Base-by-base conservation (phyloP, 2,329 filamentous ascomycete genomes). In the Cyclaneusma minus region DNA sequence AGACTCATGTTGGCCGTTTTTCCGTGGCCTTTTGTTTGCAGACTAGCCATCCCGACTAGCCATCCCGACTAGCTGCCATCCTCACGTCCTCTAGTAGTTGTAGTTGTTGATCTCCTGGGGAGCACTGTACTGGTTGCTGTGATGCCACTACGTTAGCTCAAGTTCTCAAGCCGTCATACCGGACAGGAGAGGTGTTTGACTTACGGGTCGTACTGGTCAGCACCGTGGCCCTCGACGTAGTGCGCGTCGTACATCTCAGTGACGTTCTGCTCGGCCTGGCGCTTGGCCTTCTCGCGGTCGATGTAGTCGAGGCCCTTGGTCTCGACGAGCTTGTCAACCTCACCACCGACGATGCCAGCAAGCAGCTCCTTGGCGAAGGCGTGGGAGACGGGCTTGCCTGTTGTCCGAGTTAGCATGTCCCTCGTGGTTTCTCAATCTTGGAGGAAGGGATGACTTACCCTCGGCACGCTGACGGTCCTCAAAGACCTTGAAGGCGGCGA, bases 401-500 rank as follows among this genome's bases (percentile, higher is more conserved):
- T n/a, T n/a, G n/a, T 20, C 16, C 1, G 14, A 27, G 7, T 13
- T 7, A 11, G 13, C 18, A 28, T 7, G 20, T 14, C 8, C 15
- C 19, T 12, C 16, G 17, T 3, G 6, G 7, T 6, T 18, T 13
- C 12, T 26, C 13, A 28, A 13, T n/a, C 22, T 5, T 7, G 8
- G 9, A 25, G 13, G 12, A 18, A 16, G 16, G 19, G n/a, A 13
- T 3, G 25, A 43, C 56, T 14, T 56, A 71, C 73, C 79, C 48
- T 80, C 60, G 30, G 55, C 59, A 43, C 76, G 73, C 57, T 84
- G 76, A 42, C 67, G 60, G 50, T 84, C 73, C 55, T 85, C 79
- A 43, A 73, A 85, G 13, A 73, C 58, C 62, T 83, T 83, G 66
- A 87, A 78, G 42, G 72, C 81, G 36, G 69, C 74, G 47, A 87